Percentiles rank a stretch among this genome's conserved stretches.
These are phyloP conservation scores for Trichoderma simmonsii DNA, from an alignment of 2,329 filamentous ascomycete genomes.

Conservation along the genomic window DNA sequence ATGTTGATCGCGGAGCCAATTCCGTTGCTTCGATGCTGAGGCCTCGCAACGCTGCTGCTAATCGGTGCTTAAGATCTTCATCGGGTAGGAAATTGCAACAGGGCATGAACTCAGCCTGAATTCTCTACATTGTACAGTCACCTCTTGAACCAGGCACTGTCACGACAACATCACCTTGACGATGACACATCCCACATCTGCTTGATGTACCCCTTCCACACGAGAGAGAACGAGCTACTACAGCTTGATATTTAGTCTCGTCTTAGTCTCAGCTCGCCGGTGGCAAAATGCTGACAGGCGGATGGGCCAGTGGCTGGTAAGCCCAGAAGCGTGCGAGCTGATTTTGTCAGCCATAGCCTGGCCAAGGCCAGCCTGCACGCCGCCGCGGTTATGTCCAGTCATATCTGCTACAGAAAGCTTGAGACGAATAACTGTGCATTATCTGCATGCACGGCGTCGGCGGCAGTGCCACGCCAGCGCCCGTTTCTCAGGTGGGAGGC, in stretches of 20 bases:
- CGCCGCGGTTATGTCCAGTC: neutral
- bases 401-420: neutral
- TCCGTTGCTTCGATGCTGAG: neutral
- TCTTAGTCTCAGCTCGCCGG: neutral
- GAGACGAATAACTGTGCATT: neutral
- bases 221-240: neutral
- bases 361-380: neutral
- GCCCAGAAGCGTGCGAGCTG: conserved; percentile 5
- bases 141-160: neutral
- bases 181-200: neutral
- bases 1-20: neutral
- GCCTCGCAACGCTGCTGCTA: neutral
- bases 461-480: conserved; percentile 14
- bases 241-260: neutral
- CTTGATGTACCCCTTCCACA: neutral
- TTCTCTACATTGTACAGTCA: neutral
- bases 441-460: conserved; percentile 10
- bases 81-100: neutral
- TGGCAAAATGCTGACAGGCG: conserved; percentile 16
- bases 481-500: conserved; percentile 10
- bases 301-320: conserved; percentile 12
- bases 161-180: neutral
- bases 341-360: conserved; percentile 10
- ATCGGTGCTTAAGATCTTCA: neutral
- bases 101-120: neutral